Conservation (phyloP, 768 basidiomycete species). For the Gloeopeniophorella convolvens region DNA sequence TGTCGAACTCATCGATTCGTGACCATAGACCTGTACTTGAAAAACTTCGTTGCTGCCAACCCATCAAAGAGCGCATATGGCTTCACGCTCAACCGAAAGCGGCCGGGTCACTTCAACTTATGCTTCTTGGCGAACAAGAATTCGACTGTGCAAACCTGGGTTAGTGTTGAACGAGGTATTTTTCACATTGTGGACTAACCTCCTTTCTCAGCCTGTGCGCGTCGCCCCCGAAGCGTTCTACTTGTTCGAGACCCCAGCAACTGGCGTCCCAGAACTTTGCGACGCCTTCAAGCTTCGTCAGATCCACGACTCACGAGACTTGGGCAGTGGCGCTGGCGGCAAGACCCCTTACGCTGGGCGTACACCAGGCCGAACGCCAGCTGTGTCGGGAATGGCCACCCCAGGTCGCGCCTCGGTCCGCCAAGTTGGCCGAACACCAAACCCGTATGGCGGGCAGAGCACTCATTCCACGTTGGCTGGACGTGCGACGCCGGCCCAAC, state of each 20-base stretch:
- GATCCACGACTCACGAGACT: constrained; percentile 71
- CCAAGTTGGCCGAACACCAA: constrained; percentile 68
- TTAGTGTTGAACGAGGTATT: constrained; percentile 33
- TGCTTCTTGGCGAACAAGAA: constrained; percentile 92
- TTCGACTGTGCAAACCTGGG: constrained; percentile 88
- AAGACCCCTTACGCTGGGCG: constrained; percentile 82
- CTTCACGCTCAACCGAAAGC: constrained; percentile 83
- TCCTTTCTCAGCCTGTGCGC: constrained; percentile 58
- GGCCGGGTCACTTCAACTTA: constrained; percentile 89
- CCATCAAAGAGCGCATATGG: constrained; percentile 94
- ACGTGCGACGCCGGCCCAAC: constrained; percentile 31
- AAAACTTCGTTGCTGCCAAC: constrained; percentile 88
- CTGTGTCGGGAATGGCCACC: constrained; percentile 39
- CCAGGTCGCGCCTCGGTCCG: constrained; percentile 78
- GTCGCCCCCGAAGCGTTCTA: constrained; percentile 86
- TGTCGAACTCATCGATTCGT: constrained; percentile 4
- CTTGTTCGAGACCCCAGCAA: constrained; percentile 83
- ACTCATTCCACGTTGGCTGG: constrained; percentile 29
- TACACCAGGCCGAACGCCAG: constrained; percentile 69
- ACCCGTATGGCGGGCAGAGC: constrained; percentile 52
- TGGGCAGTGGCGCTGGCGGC: constrained; percentile 46
- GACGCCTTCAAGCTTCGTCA: constrained; percentile 93
- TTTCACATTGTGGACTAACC: not conserved
- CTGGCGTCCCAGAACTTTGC: constrained; percentile 88
- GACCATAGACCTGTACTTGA: constrained; percentile 69